Conservation (phyloP, 345 rosid genomes). For the Eucalyptus camaldulensis region DNA sequence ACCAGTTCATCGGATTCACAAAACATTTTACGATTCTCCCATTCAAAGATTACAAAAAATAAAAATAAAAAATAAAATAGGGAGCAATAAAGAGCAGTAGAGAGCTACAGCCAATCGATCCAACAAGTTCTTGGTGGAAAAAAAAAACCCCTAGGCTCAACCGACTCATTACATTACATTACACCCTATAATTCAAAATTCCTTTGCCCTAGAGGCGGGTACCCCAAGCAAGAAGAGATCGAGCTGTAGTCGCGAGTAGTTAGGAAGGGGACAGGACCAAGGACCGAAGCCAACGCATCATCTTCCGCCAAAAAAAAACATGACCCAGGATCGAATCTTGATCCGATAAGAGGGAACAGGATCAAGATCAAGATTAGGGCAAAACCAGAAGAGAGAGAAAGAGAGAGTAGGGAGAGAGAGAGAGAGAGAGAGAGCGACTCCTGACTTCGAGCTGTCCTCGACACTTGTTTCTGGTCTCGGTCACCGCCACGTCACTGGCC, state of each 20-base stretch:
- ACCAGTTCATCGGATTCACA: fast-evolving
- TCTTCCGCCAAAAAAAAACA: background rate
- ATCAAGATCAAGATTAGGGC: background rate
- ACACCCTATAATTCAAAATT: background rate
- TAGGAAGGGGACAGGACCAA: background rate
- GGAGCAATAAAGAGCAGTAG: background rate
- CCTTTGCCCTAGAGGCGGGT: background rate
- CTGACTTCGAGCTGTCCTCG: background rate
- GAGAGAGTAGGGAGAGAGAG: background rate
- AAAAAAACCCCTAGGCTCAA: background rate
- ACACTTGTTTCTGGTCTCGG: background rate
- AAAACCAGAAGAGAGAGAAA: background rate
- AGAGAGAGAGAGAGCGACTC: background rate
- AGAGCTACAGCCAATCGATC: background rate
- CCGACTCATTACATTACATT: background rate
- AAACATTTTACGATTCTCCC: background rate
- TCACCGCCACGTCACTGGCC: background rate
- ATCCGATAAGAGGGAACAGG: background rate
- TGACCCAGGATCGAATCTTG: background rate
- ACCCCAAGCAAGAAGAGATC: background rate
- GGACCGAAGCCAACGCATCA: background rate
- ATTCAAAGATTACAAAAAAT: background rate
- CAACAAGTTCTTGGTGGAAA: background rate
- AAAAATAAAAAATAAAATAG: background rate
- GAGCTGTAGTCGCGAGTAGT: background rate